Conservation (phyloP, 345 rosid genomes). For the Xanthoceras sorbifolium region DNA sequence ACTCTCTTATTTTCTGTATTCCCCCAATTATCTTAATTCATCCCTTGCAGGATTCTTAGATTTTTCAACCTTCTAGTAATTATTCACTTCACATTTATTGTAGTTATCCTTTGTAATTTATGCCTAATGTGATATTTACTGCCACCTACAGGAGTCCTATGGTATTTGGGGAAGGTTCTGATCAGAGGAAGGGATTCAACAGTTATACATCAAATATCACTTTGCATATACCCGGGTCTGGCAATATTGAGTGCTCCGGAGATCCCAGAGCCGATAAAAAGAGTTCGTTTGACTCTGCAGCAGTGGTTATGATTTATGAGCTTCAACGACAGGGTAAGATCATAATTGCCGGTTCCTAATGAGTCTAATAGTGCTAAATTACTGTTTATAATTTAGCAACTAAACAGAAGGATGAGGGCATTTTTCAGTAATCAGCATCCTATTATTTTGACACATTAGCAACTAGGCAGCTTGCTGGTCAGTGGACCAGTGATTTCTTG, state of each 20-base stretch:
- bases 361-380: not conserved
- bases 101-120: not conserved
- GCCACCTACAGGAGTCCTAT: constrained; percentile 43
- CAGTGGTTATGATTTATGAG: constrained; percentile 53
- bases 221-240: constrained; percentile 51
- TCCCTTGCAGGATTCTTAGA: not conserved
- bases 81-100: constrained; percentile 2
- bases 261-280: constrained; percentile 81
- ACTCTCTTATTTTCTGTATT: not conserved
- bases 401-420: not conserved
- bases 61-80: not conserved
- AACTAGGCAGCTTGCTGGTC: not conserved
- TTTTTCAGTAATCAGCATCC: not conserved
- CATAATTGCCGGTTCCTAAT: constrained; percentile 17
- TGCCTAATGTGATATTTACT: not conserved
- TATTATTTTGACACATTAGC: not conserved
- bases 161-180: constrained; percentile 46
- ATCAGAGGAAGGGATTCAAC: constrained; percentile 42
- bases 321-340: too few species aligned
- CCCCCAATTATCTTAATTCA: not conserved
- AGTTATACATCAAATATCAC: constrained; percentile 56
- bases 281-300: constrained; percentile 79
- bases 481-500: not conserved
- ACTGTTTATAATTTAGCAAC: not conserved
- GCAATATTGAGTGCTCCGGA: constrained; percentile 53